Percentiles rank a stretch among this genome's conserved stretches.
These are phyloP conservation scores for Botrytis aclada DNA, from an alignment of 2,329 filamentous ascomycete genomes.

Conservation along the genomic window DNA sequence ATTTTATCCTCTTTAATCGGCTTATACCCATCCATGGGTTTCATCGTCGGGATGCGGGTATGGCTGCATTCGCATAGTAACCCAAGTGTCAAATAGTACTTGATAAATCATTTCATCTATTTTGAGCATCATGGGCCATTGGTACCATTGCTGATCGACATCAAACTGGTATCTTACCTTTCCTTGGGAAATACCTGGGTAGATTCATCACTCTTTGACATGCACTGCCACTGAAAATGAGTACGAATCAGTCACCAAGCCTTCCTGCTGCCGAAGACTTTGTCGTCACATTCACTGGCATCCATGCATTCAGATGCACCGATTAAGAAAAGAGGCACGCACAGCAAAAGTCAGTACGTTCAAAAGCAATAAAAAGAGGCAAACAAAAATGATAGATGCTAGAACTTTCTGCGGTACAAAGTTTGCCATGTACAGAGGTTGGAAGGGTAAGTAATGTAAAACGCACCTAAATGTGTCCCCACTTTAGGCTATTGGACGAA, in stretches of 20 bases:
- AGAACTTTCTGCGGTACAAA: not conserved
- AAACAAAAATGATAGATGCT: not conserved
- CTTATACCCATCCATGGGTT: not conserved
- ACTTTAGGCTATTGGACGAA: no score
- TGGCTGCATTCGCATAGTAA: not conserved
- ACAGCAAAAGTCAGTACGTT: not conserved
- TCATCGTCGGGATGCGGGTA: not conserved
- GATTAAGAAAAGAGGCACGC: not conserved
- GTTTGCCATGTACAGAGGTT: constrained; percentile 10
- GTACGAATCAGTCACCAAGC: not conserved
- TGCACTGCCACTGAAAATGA: constrained; percentile 8
- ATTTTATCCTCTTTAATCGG: not conserved
- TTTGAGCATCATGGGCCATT: not conserved
- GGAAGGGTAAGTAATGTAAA: no score
- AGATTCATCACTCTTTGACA: not conserved
- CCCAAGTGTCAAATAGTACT: not conserved
- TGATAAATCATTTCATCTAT: not conserved
- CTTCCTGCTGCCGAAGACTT: constrained; percentile 9
- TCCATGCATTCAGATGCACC: not conserved
- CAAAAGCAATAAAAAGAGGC: not conserved
- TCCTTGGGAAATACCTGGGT: not conserved
- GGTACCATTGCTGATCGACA: not conserved
- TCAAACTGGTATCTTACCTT: not conserved
- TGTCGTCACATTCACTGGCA: not conserved
- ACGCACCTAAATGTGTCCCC: no score